Evolutionary conservation across 768 basidiomycete species (phyloP), one percentile per base, ranked within the genome.

Genomic region (Tylopilus rubrobrunneus): DNA sequence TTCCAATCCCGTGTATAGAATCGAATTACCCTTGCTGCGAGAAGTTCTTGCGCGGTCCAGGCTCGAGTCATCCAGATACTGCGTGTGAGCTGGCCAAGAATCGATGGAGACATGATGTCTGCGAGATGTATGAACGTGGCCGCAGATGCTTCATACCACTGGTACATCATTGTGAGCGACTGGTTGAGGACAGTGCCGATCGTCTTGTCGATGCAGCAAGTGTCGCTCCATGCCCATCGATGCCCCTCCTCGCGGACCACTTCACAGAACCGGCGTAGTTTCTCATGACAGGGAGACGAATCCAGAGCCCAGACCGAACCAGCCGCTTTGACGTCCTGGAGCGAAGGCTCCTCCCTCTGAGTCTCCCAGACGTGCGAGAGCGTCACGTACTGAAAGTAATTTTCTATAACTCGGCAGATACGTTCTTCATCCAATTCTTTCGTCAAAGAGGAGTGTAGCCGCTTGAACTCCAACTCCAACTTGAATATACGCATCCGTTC

Each of bases 141-240:
- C 19, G 19, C 19, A 19, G 19, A 19, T 1, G 19, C 19, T 19
- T 19, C 19, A 19, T 19, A 19, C 19, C 19, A 19, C 19, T 19
- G 19, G 19, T 19, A 19, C 19, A 19, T 19, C 19, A 19, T 19
- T 19, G 19, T 19, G 19, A 19, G 19, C 19, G 19, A 19, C 19
- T 19, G 19, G 19, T 19, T 19, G 19, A 19, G 19, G 19, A 19
- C 19, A 19, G 31, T 39, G 46, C 47, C 34, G 36, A 48, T 45
- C 42, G 46, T 56, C 47, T 54, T 56, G 19, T 56, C 51, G 17
- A 60, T 60, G 12, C 58, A 60, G 5, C 53, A 53, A 2, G 56
- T 55, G 15, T 60, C 56, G 1, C 45, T 48, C 56, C 58, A 60
- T 1, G 52, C 56, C 60, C 60, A 62, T 29, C 56, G 53, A 25